phyloP scores from a whole-genome alignment of 2,329 filamentous ascomycete species.

The Madurella mycetomatis region DNA sequence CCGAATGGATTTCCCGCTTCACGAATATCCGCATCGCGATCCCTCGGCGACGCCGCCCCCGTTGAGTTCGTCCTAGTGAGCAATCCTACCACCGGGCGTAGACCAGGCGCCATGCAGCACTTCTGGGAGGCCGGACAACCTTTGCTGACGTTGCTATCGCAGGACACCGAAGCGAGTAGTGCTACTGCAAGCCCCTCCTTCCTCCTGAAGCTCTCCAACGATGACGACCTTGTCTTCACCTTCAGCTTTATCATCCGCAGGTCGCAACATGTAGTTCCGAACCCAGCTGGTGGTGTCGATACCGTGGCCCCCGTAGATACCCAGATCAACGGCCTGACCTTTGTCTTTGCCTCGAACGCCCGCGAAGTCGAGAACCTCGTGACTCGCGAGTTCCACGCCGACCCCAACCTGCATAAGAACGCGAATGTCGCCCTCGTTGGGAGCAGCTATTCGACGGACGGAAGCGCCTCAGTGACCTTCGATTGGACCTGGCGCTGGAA shows the following conservation, averaged over 20 bases:
- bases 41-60: conserved; percentile 66
- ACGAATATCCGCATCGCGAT: conserved; percentile 67
- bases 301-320: conserved; percentile 59
- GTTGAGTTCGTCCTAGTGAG: conserved; percentile 89
- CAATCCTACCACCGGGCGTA: conserved; percentile 22
- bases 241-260: conserved; percentile 82
- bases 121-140: not conserved
- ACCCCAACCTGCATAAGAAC: conserved; percentile 96
- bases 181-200: conserved; percentile 59
- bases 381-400: conserved; percentile 91
- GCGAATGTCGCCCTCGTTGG: conserved; percentile 94
- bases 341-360: conserved; percentile 78
- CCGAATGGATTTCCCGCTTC: conserved; percentile 87
- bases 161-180: conserved; percentile 71
- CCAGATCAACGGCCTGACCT: conserved; percentile 81
- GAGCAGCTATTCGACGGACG: conserved; percentile 81
- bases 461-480: conserved; percentile 79
- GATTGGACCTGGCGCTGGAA: conserved; percentile 98
- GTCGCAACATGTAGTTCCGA: conserved; percentile 34
- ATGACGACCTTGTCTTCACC: conserved; percentile 88
- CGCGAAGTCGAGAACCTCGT: conserved; percentile 91
- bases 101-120: not conserved
- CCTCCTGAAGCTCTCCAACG: conserved; percentile 79
- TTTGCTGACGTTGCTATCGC: conserved; percentile 11
- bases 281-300: conserved; percentile 46